A percentile compares a stretch with the other conserved stretches of the same genome.
phyloP scores from a whole-genome alignment of 2,329 filamentous ascomycete genomes.

The Cryphonectria naterciae region DNA sequence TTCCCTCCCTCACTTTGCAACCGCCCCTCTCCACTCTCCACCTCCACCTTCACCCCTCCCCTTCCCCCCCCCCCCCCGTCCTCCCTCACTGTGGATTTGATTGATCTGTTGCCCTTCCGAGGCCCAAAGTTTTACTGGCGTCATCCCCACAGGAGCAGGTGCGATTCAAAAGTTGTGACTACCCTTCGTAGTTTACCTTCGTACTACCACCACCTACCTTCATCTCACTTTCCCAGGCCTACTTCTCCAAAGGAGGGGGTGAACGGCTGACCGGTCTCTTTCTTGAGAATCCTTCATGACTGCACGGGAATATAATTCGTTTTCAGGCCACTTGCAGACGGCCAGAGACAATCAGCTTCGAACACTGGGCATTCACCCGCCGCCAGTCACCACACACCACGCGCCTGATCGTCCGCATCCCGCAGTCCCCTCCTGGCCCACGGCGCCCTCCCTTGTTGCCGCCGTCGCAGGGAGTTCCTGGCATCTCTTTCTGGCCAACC shows the following conservation, averaged over 20 bases:
- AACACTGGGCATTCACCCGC: constrained; percentile 4
- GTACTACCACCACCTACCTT: not conserved
- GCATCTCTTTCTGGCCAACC: constrained; percentile 23
- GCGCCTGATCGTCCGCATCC: constrained; percentile 2
- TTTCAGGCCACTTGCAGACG: not conserved
- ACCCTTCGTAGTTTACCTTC: not conserved
- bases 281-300: not conserved
- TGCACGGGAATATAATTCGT: not conserved
- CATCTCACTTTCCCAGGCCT: not conserved
- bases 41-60: not conserved
- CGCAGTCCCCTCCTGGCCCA: constrained; percentile 1
- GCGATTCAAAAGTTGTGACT: not conserved
- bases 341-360: constrained; percentile 14
- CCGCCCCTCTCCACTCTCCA: no score
- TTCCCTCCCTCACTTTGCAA: not conserved
- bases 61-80: not conserved
- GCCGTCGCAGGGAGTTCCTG: constrained; percentile 24
- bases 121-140: not conserved
- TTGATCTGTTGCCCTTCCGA: not conserved
- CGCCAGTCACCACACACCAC: constrained; percentile 22
- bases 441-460: constrained; percentile 17
- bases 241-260: not conserved
- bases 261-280: not conserved
- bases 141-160: not conserved
- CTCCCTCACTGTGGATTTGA: not conserved